These are phyloP conservation scores for Strobilomyces confusus DNA, from an alignment of 768 basidiomycete genomes.

Conservation along the genomic window DNA sequence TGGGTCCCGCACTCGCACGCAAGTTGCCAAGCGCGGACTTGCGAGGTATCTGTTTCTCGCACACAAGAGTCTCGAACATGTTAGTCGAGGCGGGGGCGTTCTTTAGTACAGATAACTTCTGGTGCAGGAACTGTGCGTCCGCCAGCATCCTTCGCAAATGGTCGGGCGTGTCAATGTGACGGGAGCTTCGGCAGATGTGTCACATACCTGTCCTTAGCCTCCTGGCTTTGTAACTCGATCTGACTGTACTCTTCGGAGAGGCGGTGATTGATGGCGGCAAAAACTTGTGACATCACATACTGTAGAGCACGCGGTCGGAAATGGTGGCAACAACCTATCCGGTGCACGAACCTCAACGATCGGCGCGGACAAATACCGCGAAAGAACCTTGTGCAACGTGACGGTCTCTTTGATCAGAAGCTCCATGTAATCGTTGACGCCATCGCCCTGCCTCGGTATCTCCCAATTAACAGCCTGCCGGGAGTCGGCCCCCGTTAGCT, in stretches of 20 bases:
- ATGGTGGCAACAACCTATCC: constrained; percentile 7
- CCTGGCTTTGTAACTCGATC: constrained; percentile 77
- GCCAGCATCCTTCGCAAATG: constrained; percentile 58
- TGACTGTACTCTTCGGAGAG: constrained; percentile 81
- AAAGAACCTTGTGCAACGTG: constrained; percentile 92
- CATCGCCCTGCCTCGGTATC: constrained; percentile 52
- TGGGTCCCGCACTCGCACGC: constrained; percentile 25
- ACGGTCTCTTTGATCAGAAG: constrained; percentile 91
- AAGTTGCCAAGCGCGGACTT: constrained; percentile 26
- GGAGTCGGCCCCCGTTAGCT: constrained; percentile 3
- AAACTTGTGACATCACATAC: constrained; percentile 94
- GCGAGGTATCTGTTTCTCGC: constrained; percentile 66
- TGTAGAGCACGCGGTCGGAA: constrained; percentile 31
- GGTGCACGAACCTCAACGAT: constrained; percentile 69
- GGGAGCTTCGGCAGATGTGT: constrained; percentile 2
- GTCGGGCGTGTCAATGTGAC: constrained; percentile 14
- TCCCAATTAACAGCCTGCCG: constrained; percentile 77
- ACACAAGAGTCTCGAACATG: constrained; percentile 83
- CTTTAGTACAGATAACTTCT: constrained; percentile 70
- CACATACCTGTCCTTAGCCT: constrained; percentile 77
- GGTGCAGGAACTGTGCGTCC: constrained; percentile 74
- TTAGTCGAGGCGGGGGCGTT: constrained; percentile 66
- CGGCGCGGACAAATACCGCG: constrained; percentile 75
- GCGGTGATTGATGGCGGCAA: constrained; percentile 88
- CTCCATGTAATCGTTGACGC: constrained; percentile 87